Evolutionary conservation across 768 basidiomycete genomes (phyloP), one percentile per base, ranked within the genome.

Genomic region (Amanita muscaria): DNA sequence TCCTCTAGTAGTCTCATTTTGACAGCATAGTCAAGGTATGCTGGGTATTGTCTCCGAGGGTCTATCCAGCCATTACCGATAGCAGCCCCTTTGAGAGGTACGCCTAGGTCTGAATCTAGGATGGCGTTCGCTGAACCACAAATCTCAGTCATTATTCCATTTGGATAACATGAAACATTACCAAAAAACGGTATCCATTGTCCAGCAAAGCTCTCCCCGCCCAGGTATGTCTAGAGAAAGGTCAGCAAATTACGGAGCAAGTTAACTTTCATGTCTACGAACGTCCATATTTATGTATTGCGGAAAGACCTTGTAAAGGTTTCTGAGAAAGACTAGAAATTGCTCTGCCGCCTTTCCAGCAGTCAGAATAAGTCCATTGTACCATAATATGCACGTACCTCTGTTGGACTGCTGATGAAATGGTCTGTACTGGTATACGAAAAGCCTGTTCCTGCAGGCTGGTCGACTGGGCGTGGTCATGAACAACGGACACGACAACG

Each of bases 11-110:
- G 61, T 2, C 86, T 85, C 32, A 83, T 78, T 55, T 85, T 80
- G 35, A 86, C 73, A 1, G 81, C 82, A 56, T 83, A 98, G 51
- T 94, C 90, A 32, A 91, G 64, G 59, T 88, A 98, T 14, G 91
- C 73, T 12, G 87, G 80, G 59, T 97, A 99, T 65, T 99, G 96
- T 46, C 72, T 69, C 32, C 77, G 76, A 0, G 82, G 80, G 59
- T 97, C 93, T 37, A 96, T 94, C 96, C 96, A 99, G 4, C 94
- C 94, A 61, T 99, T 99, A 16, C 96, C 96, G 34, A 99, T 96
- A 1, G 94, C 88, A 12, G 76, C 65, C 1, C 96, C 96, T 34
- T 73, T 74, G 6, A 97, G 66, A 0, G 78, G 80, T 21, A 83
- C 66, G 19, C 68, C 57, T 14, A 89, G 65, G 25, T 71, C 59